Percentiles rank a stretch among this genome's conserved stretches.
Conservation (phyloP, 2,329 filamentous ascomycete species). For the Kalmusia sp. region DNA sequence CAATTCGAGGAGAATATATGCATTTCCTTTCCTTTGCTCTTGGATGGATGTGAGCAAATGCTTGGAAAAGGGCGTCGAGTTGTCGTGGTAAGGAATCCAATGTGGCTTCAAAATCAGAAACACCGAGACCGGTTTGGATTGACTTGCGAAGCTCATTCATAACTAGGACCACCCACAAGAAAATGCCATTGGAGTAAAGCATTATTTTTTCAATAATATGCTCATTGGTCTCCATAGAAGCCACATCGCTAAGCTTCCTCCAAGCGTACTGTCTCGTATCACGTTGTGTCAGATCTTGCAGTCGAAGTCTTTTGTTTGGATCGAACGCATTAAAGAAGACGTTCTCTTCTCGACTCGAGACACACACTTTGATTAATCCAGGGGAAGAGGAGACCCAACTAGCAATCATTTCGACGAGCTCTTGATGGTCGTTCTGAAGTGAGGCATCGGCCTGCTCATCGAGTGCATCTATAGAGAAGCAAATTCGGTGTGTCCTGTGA, state of each 20-base stretch:
- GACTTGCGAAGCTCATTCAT: slow-evolving; percentile 5
- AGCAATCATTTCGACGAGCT: slow-evolving; percentile 1
- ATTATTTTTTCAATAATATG: background rate
- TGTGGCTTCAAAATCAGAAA: background rate
- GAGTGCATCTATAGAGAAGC: slow-evolving; percentile 17
- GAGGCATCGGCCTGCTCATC: slow-evolving; percentile 14
- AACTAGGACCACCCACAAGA: slow-evolving; percentile 16
- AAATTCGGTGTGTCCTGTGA: slow-evolving; percentile 8
- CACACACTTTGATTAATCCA: slow-evolving; percentile 17
- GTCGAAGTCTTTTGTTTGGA: background rate
- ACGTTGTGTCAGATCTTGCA: slow-evolving; percentile 12
- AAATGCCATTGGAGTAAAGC: slow-evolving; percentile 12
- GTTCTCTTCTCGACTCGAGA: slow-evolving; percentile 18
- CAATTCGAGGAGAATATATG: slow-evolving; percentile 5
- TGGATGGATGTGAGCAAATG: slow-evolving; percentile 3
- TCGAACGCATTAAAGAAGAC: slow-evolving; percentile 11
- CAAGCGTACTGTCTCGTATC: slow-evolving; percentile 9
- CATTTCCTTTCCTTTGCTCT: background rate
- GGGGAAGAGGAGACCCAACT: background rate
- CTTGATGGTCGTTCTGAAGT: background rate
- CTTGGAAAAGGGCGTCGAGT: slow-evolving; percentile 4
- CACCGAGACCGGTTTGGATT: background rate
- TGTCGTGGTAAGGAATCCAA: slow-evolving; percentile 1
- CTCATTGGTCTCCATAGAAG: background rate
- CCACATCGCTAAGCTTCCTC: background rate